Evolutionary conservation across 345 rosid genomes (phyloP).

Genomic region (Gossypium herbaceum): DNA sequence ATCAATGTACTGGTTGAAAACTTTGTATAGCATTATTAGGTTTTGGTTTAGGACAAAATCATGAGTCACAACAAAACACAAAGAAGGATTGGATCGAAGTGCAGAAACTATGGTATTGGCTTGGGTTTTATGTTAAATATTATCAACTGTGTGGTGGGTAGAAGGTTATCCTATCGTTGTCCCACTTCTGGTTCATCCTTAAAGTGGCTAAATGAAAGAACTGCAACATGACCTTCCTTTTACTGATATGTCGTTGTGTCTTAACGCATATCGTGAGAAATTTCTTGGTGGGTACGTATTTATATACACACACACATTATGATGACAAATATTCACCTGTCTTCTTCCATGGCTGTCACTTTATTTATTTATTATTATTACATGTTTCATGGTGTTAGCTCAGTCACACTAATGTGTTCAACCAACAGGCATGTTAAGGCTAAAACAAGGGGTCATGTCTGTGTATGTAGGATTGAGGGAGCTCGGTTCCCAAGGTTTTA

Average conservation of each 20-base stretch:
- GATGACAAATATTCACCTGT: too few species aligned
- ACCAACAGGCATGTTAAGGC: too few species aligned
- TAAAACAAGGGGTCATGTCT: neutral
- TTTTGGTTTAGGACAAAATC: neutral
- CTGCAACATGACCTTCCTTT: neutral
- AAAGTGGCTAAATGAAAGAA: neutral
- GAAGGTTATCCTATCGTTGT: slow-evolving; percentile 4
- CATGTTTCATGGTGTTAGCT: too few species aligned
- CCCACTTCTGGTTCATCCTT: neutral
- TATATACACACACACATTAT: too few species aligned
- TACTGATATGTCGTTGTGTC: neutral
- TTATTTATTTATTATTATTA: too few species aligned
- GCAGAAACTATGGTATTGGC: neutral
- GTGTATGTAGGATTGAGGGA: neutral
- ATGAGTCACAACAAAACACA: neutral
- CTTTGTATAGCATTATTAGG: neutral
- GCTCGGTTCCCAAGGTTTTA: neutral
- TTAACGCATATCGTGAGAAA: neutral
- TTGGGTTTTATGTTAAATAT: too few species aligned
- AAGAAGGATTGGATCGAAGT: neutral
- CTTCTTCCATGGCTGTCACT: too few species aligned
- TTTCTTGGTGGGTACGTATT: neutral
- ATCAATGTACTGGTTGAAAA: neutral
- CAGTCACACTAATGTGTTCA: too few species aligned
- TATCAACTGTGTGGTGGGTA: slow-evolving; percentile 1